Conservation (phyloP, 805 yeast species). For the Saccharomycopsis amapae region DNA sequence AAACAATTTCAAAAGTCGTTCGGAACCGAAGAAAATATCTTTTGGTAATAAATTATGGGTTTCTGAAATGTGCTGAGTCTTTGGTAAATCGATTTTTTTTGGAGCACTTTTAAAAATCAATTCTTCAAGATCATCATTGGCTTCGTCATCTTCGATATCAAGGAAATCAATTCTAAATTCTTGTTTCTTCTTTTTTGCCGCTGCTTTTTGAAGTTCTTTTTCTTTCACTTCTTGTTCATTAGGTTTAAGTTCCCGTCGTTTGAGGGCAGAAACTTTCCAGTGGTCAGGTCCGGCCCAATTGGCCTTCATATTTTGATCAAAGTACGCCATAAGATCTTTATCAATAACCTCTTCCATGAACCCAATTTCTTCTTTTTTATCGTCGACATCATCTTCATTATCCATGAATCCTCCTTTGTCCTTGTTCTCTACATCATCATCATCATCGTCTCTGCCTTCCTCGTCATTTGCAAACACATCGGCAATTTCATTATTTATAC, state of each 20-base stretch:
- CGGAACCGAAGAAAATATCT: conserved; percentile 66
- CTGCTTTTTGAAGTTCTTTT: neutral
- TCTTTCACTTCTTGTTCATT: neutral
- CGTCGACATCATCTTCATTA: conserved; percentile 24
- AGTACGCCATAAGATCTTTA: conserved; percentile 67
- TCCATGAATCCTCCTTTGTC: conserved; percentile 19
- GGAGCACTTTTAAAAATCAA: conserved; percentile 35
- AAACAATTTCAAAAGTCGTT: conserved; percentile 57
- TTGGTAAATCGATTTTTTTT: conserved; percentile 36
- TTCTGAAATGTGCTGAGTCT: conserved; percentile 34
- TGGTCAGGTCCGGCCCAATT: conserved; percentile 93
- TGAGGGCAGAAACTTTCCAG: conserved; percentile 72
- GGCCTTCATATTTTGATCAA: conserved; percentile 57
- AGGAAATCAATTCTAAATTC: conserved; percentile 38
- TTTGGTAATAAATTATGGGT: conserved; percentile 55
- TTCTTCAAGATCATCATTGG: conserved; percentile 33
- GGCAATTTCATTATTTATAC: conserved; percentile 23
- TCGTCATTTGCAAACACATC: conserved; percentile 22
- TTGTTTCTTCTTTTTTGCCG: conserved; percentile 31
- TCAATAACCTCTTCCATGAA: conserved; percentile 36
- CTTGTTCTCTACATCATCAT: conserved; percentile 22
- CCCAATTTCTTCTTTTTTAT: conserved; percentile 24
- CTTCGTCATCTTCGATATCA: conserved; percentile 23
- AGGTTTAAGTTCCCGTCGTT: conserved; percentile 30
- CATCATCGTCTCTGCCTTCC: conserved; percentile 23